Evolutionary conservation across 345 rosid species (phyloP), one percentile per base, ranked within the genome.

Genomic region (Bruguiera parviflora): DNA sequence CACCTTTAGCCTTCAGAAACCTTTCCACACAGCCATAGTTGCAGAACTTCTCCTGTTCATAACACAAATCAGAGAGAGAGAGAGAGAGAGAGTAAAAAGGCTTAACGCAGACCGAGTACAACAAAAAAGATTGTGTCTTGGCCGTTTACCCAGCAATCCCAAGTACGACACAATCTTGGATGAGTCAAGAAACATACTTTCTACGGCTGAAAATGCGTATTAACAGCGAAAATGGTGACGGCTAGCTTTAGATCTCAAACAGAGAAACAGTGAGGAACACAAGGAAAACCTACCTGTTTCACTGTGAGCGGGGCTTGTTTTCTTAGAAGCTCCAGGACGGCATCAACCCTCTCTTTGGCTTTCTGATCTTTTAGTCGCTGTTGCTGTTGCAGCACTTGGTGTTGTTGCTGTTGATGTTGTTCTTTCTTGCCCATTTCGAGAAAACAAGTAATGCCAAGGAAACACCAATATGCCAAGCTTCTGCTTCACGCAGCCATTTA

Each of bases 1-100:
- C 96, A 51, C 96, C 90, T 84, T 87, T 95, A 5, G 87, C 85
- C 65, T 74, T 86, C 69, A 95, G 69, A 75, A 92, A 95, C 71
- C 96, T 76, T 75, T 86, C 92, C 2, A 88, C 86, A 43, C 99
- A 90, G 37, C 78, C 89, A 8, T 64, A 84, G 85, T 79, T 84
- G 79, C 97, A 95, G 82, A 88, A 95, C 81, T 87, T 90, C 84
- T 90, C 96, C 98, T 95, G 92, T 81, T 39, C 20, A 58, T 49
- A 31, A 53, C 21, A 47, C 32, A 33, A 11, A 32, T 57, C 60
- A 61, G 5, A 58, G 3, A 5, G 3, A 31, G 37, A 24, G 2
- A 15, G 7, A 53, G 35, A 67, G 57, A 46, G 7, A 6, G 3
- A 20, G 21, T 32, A 24, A 5, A 5, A 20, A 20, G 4, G 9